Evolutionary conservation across 139 green algal species (phyloP), one percentile per base, ranked within the genome.

Genomic region (Parachlorella kessleri): DNA sequence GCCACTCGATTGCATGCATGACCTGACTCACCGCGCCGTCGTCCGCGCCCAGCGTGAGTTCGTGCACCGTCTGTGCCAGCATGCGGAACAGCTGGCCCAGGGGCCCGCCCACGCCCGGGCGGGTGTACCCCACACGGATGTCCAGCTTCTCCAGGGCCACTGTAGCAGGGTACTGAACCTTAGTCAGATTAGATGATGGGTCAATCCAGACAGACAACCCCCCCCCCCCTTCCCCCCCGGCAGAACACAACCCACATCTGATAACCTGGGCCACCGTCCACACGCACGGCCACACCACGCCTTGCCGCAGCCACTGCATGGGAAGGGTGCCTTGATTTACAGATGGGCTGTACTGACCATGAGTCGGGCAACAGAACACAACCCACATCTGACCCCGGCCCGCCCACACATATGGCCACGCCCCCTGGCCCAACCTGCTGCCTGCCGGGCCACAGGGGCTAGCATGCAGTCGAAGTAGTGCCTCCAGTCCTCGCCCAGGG

Each of bases 401-500:
- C 48, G 14, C 48, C 48, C 48, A 59, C 48, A 59, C 48, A 59
- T 18, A 59, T n/a, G n/a, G n/a, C n/a, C n/a, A n/a, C n/a, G n/a
- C n/a, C n/a, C n/a, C n/a, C n/a, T n/a, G n/a, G n/a, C n/a, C 48
- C 53, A 41, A 83, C 75, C 72, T 14, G 68, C 79, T 77, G 91
- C 76, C 77, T 94, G 89, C 24, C 67, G 72, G 3, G 93, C 92
- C 36, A 93, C 89, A 10, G 95, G 93, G 23, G 93, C 93, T 36
- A 99, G 85, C 94, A 98, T 98, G 88, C 93, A 98, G 66, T 99
- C 96, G 67, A 93, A 99, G 87, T 94, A 99, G 86, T 94, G 94
- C 40, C 85, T 84, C 95, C 94, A 99, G 86, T 98, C 91, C 0
- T 83, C 81, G 23, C 84, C 86, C 48, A 89, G 97, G n/a, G 65